Base-by-base conservation (phyloP, 2,329 filamentous ascomycete genomes). In the Pseudofabraea citricarpa region DNA sequence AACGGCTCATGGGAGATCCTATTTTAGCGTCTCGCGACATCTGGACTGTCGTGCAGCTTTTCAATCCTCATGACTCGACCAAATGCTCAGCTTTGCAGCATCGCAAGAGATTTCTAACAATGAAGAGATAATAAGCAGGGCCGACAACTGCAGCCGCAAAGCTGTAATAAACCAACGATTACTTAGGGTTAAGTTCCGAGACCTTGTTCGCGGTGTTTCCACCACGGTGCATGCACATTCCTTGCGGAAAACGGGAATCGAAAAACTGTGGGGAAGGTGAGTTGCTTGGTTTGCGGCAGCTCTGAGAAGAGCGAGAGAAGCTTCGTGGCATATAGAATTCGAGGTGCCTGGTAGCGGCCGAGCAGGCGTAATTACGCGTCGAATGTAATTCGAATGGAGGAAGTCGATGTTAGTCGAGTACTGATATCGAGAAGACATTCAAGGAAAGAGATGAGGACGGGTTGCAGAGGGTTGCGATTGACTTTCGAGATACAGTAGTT, bases 131-230 rank as follows among this genome's bases (percentile, higher is more conserved):
- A 63, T 90, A 80, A 74, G 75, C 71, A 72, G 70, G 68, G 75
- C 69, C 75, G 67, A 81, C 81, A 81, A 85, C 83, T 77, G 70
- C 72, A 65, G 74, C 73, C 79, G 80, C 81, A 86, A 90, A 60
- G 75, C 85, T 87, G 9, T 61, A 80, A 82, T 87, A n/a, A n/a
- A n/a, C 86, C 85, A 81, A 72, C 66, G 63, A 71, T 67, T 71
- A 72, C 77, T 86, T 95, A 95, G 90, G 90, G 90, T 95, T 95
- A 95, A 90, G 87, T 90, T 90, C 87, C 88, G 82, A 84, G 68
- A 71, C 68, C 71, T 72, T 73, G 79, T 37, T 37, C 35, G 21
- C 21, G 21, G 19, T 37, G 35, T 21, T 12, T 5, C n/a, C 35
- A 22, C 35, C 19, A 37, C 21, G 35, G 35, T 37, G 35, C 35